Base-by-base conservation (phyloP, 2,329 filamentous ascomycete genomes). In the Fusarium decemcellulare region DNA sequence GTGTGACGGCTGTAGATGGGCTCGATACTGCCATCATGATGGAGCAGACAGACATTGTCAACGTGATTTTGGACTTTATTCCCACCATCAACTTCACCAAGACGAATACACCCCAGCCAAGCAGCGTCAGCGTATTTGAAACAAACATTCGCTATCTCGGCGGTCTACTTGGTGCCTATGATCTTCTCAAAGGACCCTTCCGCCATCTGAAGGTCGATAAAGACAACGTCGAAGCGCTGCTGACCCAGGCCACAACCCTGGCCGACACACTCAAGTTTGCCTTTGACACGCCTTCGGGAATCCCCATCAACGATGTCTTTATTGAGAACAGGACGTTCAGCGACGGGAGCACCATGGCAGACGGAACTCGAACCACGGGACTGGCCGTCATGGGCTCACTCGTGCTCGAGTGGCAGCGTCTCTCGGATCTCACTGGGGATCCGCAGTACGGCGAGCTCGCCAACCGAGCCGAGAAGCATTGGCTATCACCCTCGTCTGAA, bases 231-330 rank as follows among this genome's bases (percentile, higher is more conserved):
- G 66, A 81, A 27, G 84, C 87, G 72, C 76, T 88, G 1, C 88
- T 16, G 84, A 85, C 69, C 76, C 81, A 55, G 85, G 83, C 8
- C 86, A 88, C 63, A 83, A 88, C 74, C 87, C 85, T 96, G 91
- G 91, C 92, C 92, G 1, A 84, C 1, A 64, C 54, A 2, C 3
- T 65, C 6, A 60, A 50, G 2, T 65, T 64, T 16, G 63, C 63
- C 4, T 65, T 65, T 12, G 48, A 64, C 11, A 65, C 54, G 1
- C 60, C 63, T 0, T 40, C 42, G 3, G 63, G 63, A 6, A 65
- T 65, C 3, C 63, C 61, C 0, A 16, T 54, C 0, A 58, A 58
- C 1, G 32, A 47, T 2, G 16, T 65, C 1, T 64, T 57, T 12
- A 59, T 65, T 4, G 63, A 65, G 10, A 65, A 65, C 7, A 40